Percentiles rank a stretch among this genome's conserved stretches.
phyloP scores from a whole-genome alignment of 164 flowering plant genomes.

The Magnolia kwangsiensis region DNA sequence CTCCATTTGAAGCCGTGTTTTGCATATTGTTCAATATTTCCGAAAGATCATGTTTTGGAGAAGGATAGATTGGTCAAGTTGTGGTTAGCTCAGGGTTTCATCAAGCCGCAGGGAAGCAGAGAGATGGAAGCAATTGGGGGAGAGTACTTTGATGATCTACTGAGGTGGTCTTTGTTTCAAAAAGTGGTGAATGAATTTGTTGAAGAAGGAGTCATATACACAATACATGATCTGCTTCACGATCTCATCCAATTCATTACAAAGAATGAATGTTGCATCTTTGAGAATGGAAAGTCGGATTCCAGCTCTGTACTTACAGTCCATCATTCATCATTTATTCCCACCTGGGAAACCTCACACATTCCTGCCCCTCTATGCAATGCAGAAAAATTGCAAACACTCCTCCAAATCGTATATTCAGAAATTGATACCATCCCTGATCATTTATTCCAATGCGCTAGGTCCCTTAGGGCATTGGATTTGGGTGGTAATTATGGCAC shows the following conservation, averaged over 20 bases:
- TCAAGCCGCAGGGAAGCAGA: not conserved
- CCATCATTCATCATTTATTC: too few species aligned
- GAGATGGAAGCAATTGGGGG: slow-evolving; percentile 3
- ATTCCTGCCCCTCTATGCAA: too few species aligned
- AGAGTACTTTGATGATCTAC: slow-evolving; percentile 5
- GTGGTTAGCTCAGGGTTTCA: slow-evolving; percentile 20
- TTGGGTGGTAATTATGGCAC: not conserved
- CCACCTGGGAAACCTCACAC: too few species aligned
- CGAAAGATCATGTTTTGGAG: not conserved
- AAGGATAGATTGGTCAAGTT: not conserved
- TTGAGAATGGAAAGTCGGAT: too few species aligned
- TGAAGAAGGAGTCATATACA: not conserved
- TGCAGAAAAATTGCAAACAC: too few species aligned
- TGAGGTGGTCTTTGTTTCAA: slow-evolving; percentile 11
- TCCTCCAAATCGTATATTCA: not conserved
- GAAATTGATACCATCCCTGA: not conserved
- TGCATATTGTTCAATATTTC: slow-evolving; percentile 8
- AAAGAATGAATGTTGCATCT: too few species aligned
- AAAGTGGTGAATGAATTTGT: not conserved
- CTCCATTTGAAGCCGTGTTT: slow-evolving; percentile 11
- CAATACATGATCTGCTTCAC: slow-evolving; percentile 5
- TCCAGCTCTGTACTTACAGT: too few species aligned
- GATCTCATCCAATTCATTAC: too few species aligned
- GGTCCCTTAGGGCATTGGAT: slow-evolving; percentile 3
- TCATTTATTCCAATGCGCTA: not conserved